These are phyloP conservation scores for Leccinum subrobustum DNA, from an alignment of 1,284 basidiomycete species.

Conservation along the genomic window DNA sequence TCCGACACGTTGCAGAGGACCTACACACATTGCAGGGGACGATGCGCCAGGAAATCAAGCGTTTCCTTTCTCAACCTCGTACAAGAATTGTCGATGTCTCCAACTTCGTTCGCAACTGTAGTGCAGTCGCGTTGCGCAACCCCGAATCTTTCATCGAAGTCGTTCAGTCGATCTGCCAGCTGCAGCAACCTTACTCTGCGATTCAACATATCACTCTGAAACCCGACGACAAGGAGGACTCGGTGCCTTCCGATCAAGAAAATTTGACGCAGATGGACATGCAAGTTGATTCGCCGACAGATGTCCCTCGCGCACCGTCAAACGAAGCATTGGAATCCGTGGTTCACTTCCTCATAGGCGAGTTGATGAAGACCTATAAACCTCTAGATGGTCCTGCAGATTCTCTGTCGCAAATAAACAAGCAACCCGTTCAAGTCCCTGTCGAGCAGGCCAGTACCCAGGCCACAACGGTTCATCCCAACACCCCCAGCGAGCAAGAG, in stretches of 20 bases:
- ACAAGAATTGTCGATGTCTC: slow-evolving; percentile 70
- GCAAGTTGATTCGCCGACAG: slow-evolving; percentile 58
- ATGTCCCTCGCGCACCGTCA: slow-evolving; percentile 28
- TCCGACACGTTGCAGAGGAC: slow-evolving; percentile 91
- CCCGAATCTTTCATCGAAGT: slow-evolving; percentile 76
- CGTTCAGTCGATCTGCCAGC: slow-evolving; percentile 67
- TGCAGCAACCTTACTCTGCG: slow-evolving; percentile 64
- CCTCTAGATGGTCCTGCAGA: slow-evolving; percentile 19
- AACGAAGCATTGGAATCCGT: slow-evolving; percentile 61
- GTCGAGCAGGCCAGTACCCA: slow-evolving; percentile 21
- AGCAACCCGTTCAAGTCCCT: slow-evolving; percentile 2
- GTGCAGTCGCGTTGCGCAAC: slow-evolving; percentile 82
- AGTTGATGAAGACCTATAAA: slow-evolving; percentile 67
- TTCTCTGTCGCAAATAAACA: slow-evolving; percentile 14
- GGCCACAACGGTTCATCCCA: slow-evolving; percentile 7
- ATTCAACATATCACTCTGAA: slow-evolving; percentile 68
- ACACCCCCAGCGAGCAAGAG: slow-evolving; percentile 33
- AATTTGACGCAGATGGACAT: slow-evolving; percentile 46
- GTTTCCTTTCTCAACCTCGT: slow-evolving; percentile 72
- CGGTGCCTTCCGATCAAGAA: slow-evolving; percentile 19
- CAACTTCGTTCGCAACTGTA: slow-evolving; percentile 76
- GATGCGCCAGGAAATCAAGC: slow-evolving; percentile 83
- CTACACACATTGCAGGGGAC: slow-evolving; percentile 59
- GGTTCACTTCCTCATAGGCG: slow-evolving; percentile 71
- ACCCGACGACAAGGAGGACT: slow-evolving; percentile 27